Base-by-base conservation (phyloP, 805 yeast genomes). In the Myxozyma geophila region DNA sequence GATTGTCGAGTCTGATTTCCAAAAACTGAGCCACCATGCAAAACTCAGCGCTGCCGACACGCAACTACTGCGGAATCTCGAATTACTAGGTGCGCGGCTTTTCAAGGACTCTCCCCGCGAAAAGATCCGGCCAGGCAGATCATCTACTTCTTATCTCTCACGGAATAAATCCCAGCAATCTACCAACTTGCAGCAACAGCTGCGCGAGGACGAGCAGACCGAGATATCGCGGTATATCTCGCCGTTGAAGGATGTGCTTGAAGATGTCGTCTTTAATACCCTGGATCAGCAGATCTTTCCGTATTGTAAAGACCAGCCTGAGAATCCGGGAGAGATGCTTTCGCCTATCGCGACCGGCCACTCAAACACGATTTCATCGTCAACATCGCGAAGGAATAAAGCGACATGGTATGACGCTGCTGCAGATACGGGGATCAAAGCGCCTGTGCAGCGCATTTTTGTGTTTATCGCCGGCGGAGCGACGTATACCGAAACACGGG, bases 381-480 rank as follows among this genome's bases (percentile, higher is more conserved):
- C 28, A 2, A 19, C 44, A 4, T 5, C 64, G 2, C 56, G 69
- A n/a, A 54, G 69, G 19, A 64, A 48, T 17, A 54, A 59, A 44
- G 69, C 69, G 7, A 54, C 60, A 15, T 66, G 69, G 69, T 62
- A 63, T 43, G 69, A 66, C 28, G 28, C 28, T 28, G 28, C 28
- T 37, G 44, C 59, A 10, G 10, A 54, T 17, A 15, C 48, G 13
- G 7, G 40, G 33, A n/a, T 40, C 9, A 43, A 36, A 3, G 49
- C 66, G 12, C 78, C 77, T 1, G 78, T 80, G 68, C 97, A 90
- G 72, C 79, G 95, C 55, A 79, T 92, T 7, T 83, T 92, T 68
- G 84, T 92, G 61, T 95, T 86, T 72, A 83, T 91, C 35, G 88
- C 96, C 1, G 99, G 99, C 23, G 99, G 98, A 8, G 76, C 89